phyloP scores from a whole-genome alignment of 2,329 filamentous ascomycete genomes.

The Cladosporium sp. region DNA sequence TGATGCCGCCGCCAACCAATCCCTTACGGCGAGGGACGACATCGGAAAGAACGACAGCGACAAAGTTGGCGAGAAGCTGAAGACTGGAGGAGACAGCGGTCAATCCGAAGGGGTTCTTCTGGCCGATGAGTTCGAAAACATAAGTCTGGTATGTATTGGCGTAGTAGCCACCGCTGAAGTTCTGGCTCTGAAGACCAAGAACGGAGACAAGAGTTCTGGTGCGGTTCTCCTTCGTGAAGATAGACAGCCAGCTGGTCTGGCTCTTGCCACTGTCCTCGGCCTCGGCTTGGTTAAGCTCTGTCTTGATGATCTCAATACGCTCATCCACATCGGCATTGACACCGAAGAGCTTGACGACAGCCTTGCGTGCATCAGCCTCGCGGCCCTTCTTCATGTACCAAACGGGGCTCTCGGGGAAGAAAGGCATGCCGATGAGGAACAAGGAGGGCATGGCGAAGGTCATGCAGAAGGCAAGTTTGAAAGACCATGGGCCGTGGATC shows the following conservation, averaged over 20 bases:
- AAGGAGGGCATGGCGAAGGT: slow-evolving; percentile 24
- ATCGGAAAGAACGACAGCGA: slow-evolving; percentile 20
- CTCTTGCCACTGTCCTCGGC: slow-evolving; percentile 19
- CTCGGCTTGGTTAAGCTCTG: slow-evolving; percentile 22
- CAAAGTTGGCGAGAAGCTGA: slow-evolving; percentile 23
- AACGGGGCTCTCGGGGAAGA: slow-evolving; percentile 80
- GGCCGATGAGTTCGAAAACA: slow-evolving; percentile 23
- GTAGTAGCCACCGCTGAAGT: slow-evolving; percentile 22
- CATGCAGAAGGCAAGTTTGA: slow-evolving; percentile 23
- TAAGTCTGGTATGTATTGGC: slow-evolving; percentile 24
- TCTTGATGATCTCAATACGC: slow-evolving; percentile 18
- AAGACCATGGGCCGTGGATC: slow-evolving; percentile 23
- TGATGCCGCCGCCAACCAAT: slow-evolving; percentile 21
- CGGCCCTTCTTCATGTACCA: slow-evolving; percentile 73
- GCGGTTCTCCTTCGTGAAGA: slow-evolving; percentile 25
- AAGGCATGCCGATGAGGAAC: slow-evolving; percentile 22
- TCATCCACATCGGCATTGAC: slow-evolving; percentile 18
- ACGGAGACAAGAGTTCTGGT: slow-evolving; percentile 24
- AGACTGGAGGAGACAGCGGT: slow-evolving; percentile 23
- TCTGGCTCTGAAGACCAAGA: slow-evolving; percentile 23
- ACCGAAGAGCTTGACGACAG: slow-evolving; percentile 22
- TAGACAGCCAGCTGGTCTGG: slow-evolving; percentile 25
- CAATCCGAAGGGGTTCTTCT: slow-evolving; percentile 21
- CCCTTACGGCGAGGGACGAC: slow-evolving; percentile 23
- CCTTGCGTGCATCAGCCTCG: slow-evolving; percentile 54